Conservation (phyloP, 2,329 filamentous ascomycete species). For the Fusarium palustre region DNA sequence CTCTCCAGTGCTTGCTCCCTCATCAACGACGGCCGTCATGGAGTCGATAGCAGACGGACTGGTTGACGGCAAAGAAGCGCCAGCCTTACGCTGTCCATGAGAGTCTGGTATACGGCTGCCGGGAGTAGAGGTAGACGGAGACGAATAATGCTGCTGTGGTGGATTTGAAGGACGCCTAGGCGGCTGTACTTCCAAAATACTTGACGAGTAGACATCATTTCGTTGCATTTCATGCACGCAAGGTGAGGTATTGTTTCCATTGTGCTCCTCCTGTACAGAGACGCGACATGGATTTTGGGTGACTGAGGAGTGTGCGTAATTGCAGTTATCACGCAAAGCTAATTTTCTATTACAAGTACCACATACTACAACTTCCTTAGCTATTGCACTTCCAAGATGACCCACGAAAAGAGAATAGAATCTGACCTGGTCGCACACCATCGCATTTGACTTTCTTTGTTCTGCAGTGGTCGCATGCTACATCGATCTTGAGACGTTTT, state of each 20-base stretch:
- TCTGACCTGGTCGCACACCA: slow-evolving; percentile 53
- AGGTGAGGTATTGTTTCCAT: background rate
- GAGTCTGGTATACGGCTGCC: slow-evolving; percentile 19
- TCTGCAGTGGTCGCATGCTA: slow-evolving; percentile 58
- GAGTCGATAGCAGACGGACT: slow-evolving; percentile 56
- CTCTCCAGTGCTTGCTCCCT: slow-evolving; percentile 55
- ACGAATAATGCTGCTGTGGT: slow-evolving; percentile 16
- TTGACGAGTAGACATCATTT: background rate
- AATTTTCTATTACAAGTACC: slow-evolving; percentile 50
- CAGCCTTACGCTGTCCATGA: slow-evolving; percentile 11
- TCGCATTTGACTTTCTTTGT: slow-evolving; percentile 58
- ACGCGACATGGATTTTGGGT: slow-evolving; percentile 8
- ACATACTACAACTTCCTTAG: slow-evolving; percentile 44
- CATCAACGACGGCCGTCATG: slow-evolving; percentile 59
- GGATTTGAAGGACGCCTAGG: background rate
- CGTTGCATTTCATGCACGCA: background rate
- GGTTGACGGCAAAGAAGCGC: slow-evolving; percentile 31
- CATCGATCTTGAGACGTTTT: slow-evolving; percentile 58
- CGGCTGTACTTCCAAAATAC: background rate
- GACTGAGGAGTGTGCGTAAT: slow-evolving; percentile 40
- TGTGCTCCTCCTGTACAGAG: background rate
- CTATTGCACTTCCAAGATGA: background rate
- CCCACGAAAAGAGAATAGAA: background rate
- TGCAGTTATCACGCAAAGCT: slow-evolving; percentile 46
- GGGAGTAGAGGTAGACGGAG: slow-evolving; percentile 24